Conservation (phyloP, 768 basidiomycete genomes). For the Lactarius sanguifluus region DNA sequence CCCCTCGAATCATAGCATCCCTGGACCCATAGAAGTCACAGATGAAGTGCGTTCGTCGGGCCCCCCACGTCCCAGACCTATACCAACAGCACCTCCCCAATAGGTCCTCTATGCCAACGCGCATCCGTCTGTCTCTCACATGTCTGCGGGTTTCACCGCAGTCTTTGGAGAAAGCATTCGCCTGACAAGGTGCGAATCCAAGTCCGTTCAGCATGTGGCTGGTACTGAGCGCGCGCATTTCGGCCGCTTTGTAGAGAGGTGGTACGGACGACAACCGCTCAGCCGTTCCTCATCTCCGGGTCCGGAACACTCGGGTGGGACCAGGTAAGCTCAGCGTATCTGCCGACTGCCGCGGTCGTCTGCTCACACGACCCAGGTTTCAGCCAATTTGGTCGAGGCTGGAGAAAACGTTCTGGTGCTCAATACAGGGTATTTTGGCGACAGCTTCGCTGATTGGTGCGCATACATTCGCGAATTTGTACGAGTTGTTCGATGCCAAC, state of each 20-base stretch:
- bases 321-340: conserved; percentile 50
- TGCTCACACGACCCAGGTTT: conserved; percentile 50
- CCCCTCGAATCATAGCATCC: conserved; percentile 37
- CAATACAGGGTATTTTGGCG: conserved; percentile 92
- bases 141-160: conserved; percentile 83
- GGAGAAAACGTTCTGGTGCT: conserved; percentile 81
- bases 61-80: neutral
- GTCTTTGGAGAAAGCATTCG: conserved; percentile 88
- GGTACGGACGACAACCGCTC: conserved; percentile 71
- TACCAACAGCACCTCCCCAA: neutral
- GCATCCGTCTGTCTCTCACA: conserved; percentile 85
- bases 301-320: conserved; percentile 98
- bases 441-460: conserved; percentile 85
- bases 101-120: conserved; percentile 93
- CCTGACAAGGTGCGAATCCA: conserved; percentile 61
- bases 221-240: conserved; percentile 9
- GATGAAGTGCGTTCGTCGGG: conserved; percentile 49
- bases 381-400: conserved; percentile 84
- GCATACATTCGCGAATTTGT: conserved; percentile 29
- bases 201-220: conserved; percentile 4
- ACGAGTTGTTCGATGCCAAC: neutral
- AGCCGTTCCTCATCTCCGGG: conserved; percentile 93
- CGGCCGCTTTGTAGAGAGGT: conserved; percentile 52
- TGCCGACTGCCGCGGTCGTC: conserved; percentile 3
- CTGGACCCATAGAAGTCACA: conserved; percentile 58